These are phyloP conservation scores for Ogataea methanolica DNA, from an alignment of 805 yeast genomes.

Conservation along the genomic window DNA sequence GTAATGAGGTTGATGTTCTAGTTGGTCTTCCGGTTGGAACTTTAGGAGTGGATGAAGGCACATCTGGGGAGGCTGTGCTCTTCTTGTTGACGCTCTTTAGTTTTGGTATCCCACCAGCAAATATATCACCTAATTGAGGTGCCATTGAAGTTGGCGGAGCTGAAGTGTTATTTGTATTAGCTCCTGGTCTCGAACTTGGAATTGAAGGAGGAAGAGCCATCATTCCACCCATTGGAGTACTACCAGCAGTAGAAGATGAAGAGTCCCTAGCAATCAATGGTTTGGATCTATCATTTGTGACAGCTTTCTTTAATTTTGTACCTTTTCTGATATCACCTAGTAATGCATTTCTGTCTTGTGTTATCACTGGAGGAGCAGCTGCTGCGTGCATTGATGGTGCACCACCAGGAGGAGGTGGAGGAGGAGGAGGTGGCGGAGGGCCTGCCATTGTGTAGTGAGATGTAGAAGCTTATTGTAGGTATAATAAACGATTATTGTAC, in stretches of 20 bases:
- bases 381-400: conserved; percentile 29
- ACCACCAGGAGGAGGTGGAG: conserved; percentile 39
- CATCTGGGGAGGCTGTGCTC: conserved; percentile 13
- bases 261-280: conserved; percentile 43
- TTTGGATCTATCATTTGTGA: conserved; percentile 63
- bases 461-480: background rate
- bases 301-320: conserved; percentile 51
- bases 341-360: conserved; percentile 47
- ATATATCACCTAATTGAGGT: conserved; percentile 60
- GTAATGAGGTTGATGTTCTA: conserved; percentile 6
- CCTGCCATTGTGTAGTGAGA: conserved; percentile 31
- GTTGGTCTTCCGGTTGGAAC: conserved; percentile 2
- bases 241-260: conserved; percentile 10
- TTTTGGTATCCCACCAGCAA: conserved; percentile 80
- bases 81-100: conserved; percentile 37
- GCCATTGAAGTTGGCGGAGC: conserved; percentile 30
- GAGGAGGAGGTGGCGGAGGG: conserved; percentile 59
- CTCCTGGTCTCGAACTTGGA: conserved; percentile 18
- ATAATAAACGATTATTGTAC: too few species aligned
- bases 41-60: conserved; percentile 10
- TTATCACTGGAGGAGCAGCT: conserved; percentile 23
- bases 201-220: conserved; percentile 23
- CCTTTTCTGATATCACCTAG: conserved; percentile 84
- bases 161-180: background rate
- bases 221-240: conserved; percentile 8